These are phyloP conservation scores for Saccharomycopsis selenospora DNA, from an alignment of 805 yeast genomes.

Conservation along the genomic window DNA sequence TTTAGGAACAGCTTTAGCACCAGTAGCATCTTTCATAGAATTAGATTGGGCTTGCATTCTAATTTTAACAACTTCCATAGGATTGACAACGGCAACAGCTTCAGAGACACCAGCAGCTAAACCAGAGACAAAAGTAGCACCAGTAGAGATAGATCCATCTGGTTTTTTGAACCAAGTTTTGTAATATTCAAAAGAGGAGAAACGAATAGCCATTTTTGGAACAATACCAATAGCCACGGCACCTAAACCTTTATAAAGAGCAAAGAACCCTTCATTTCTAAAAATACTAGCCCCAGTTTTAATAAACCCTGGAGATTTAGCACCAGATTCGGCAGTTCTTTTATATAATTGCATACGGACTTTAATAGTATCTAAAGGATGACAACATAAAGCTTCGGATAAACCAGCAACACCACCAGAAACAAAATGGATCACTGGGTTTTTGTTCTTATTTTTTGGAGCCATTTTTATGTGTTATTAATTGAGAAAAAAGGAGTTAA, in stretches of 20 bases:
- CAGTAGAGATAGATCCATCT: slow-evolving; percentile 62
- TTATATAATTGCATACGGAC: slow-evolving; percentile 92
- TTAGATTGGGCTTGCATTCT: slow-evolving; percentile 94
- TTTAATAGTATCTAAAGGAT: slow-evolving; percentile 95
- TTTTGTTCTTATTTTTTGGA: slow-evolving; percentile 26
- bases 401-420: slow-evolving; percentile 98
- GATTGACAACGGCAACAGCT: slow-evolving; percentile 90
- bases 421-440: slow-evolving; percentile 56
- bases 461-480: no score
- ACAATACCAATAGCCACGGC: slow-evolving; percentile 97
- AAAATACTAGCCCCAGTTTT: slow-evolving; percentile 75
- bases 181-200: slow-evolving; percentile 88
- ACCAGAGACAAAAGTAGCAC: slow-evolving; percentile 81
- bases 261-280: slow-evolving; percentile 71
- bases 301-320: slow-evolving; percentile 78
- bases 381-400: slow-evolving; percentile 96
- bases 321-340: slow-evolving; percentile 46
- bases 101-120: slow-evolving; percentile 97
- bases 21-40: slow-evolving; percentile 73
- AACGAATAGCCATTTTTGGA: slow-evolving; percentile 97
- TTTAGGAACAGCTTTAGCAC: slow-evolving; percentile 48
- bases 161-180: slow-evolving; percentile 58
- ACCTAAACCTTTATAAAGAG: slow-evolving; percentile 91
- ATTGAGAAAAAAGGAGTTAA: no score
- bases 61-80: slow-evolving; percentile 96